These are phyloP conservation scores for Daedaleopsis nitida DNA, from an alignment of 768 basidiomycete genomes.

Conservation along the genomic window DNA sequence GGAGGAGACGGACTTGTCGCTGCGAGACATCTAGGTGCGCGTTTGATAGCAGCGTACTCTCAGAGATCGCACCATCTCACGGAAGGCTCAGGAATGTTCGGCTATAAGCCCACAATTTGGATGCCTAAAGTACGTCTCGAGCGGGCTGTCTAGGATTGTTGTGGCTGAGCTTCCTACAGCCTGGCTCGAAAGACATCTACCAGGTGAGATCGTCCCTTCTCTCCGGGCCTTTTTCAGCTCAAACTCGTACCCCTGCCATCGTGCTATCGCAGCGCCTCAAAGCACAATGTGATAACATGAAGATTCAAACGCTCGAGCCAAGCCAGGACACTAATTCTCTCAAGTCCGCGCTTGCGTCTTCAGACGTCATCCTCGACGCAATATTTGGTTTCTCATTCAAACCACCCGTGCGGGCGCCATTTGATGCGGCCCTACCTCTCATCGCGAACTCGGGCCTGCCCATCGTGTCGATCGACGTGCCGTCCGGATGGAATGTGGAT, in stretches of 20 bases:
- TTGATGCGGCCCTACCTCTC: constrained; percentile 72
- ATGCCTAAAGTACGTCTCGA: constrained; percentile 80
- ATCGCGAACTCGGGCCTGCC: constrained; percentile 68
- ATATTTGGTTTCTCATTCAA: constrained; percentile 99
- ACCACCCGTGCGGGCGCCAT: constrained; percentile 87
- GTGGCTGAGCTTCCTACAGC: constrained; percentile 44
- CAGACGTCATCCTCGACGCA: constrained; percentile 90
- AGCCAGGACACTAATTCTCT: constrained; percentile 50
- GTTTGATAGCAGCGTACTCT: background rate
- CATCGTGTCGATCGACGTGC: constrained; percentile 94
- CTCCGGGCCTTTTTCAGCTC: background rate
- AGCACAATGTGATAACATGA: constrained; percentile 87
- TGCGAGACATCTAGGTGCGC: constrained; percentile 83
- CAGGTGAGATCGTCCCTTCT: constrained; percentile 46
- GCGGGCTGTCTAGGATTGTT: no score
- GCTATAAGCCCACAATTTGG: constrained; percentile 86
- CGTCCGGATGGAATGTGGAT: constrained; percentile 96
- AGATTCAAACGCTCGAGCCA: constrained; percentile 69
- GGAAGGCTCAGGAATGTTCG: constrained; percentile 75
- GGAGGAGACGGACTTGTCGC: constrained; percentile 97
- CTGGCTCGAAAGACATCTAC: constrained; percentile 93
- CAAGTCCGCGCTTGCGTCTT: constrained; percentile 49
- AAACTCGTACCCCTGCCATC: background rate
- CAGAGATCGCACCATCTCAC: background rate
- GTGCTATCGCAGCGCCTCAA: constrained; percentile 61